phyloP scores from a whole-genome alignment of 2,329 filamentous ascomycete genomes.

The Chrysosporium queenslandicum region DNA sequence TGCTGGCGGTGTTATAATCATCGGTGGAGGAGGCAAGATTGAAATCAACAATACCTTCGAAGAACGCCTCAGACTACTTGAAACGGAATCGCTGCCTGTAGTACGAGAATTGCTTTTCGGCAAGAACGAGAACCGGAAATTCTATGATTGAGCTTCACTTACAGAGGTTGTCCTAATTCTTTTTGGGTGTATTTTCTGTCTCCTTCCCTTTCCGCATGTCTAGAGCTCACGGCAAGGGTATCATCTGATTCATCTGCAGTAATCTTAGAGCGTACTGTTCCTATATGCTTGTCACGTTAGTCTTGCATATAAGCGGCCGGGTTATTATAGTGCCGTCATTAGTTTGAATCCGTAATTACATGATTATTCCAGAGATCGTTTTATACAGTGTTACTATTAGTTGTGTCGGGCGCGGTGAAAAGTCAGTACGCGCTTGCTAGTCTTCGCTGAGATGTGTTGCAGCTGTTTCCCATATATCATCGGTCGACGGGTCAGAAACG shows the following conservation, averaged over 20 bases:
- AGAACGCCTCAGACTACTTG: conserved; percentile 73
- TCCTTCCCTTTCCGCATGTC: neutral
- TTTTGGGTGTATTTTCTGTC: neutral
- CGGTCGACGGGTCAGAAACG: neutral
- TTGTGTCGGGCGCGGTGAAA: neutral
- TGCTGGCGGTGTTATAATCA: conserved; percentile 68
- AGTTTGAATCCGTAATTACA: neutral
- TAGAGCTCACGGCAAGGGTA: neutral
- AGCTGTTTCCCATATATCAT: neutral
- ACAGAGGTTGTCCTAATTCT: neutral
- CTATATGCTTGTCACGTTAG: neutral
- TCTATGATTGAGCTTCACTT: conserved; percentile 59
- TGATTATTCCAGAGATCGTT: neutral
- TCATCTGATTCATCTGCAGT: neutral
- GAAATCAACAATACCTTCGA: conserved; percentile 98
- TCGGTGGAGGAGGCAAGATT: conserved; percentile 83
- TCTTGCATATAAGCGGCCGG: neutral
- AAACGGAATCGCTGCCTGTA: conserved; percentile 72
- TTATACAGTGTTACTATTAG: neutral
- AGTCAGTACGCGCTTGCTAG: neutral
- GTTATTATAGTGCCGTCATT: neutral
- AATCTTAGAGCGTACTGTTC: neutral
- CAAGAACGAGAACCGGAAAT: conserved; percentile 89
- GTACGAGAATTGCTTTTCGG: conserved; percentile 84
- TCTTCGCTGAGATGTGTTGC: neutral